Percentiles rank a stretch among this genome's conserved stretches.
These are phyloP conservation scores for Geotrichum armillariae DNA, from an alignment of 1,139 yeast genomes.

Conservation along the genomic window DNA sequence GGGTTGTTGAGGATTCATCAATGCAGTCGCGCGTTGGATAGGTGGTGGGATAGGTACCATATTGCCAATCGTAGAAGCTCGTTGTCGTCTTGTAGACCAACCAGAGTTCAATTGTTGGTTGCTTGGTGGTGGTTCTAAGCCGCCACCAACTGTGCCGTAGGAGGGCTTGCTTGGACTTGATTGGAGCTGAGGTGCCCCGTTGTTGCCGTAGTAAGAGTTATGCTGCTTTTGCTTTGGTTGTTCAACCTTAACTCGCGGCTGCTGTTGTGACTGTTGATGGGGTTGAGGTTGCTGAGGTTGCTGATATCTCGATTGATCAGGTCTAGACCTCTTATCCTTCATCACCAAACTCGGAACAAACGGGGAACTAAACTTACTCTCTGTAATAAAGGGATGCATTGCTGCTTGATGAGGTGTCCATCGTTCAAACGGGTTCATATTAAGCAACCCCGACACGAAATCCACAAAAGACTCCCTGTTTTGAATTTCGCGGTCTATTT, in stretches of 20 bases:
- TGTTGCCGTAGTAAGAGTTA: neutral
- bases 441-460: slow-evolving; percentile 73
- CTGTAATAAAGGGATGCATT: slow-evolving; percentile 83
- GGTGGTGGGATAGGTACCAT: slow-evolving; percentile 43
- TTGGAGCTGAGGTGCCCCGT: neutral
- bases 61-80: slow-evolving; percentile 45
- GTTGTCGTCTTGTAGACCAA: slow-evolving; percentile 34
- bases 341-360: slow-evolving; percentile 33
- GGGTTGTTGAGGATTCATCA: slow-evolving; percentile 42
- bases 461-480: slow-evolving; percentile 74
- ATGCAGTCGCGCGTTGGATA: slow-evolving; percentile 45
- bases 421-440: slow-evolving; percentile 87
- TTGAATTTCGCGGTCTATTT: slow-evolving; percentile 57
- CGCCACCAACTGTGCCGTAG: neutral
- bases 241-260: neutral
- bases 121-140: slow-evolving; percentile 15
- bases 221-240: neutral
- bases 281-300: slow-evolving; percentile 9
- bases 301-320: slow-evolving; percentile 3
- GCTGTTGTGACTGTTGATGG: slow-evolving; percentile 17
- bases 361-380: slow-evolving; percentile 38
- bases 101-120: slow-evolving; percentile 10
- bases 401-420: slow-evolving; percentile 97
- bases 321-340: slow-evolving; percentile 14
- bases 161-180: slow-evolving; percentile 7